Evolutionary conservation across 176 grass and related monocot species (phyloP), one percentile per base, ranked within the genome.

Genomic region (Poa pratensis): DNA sequence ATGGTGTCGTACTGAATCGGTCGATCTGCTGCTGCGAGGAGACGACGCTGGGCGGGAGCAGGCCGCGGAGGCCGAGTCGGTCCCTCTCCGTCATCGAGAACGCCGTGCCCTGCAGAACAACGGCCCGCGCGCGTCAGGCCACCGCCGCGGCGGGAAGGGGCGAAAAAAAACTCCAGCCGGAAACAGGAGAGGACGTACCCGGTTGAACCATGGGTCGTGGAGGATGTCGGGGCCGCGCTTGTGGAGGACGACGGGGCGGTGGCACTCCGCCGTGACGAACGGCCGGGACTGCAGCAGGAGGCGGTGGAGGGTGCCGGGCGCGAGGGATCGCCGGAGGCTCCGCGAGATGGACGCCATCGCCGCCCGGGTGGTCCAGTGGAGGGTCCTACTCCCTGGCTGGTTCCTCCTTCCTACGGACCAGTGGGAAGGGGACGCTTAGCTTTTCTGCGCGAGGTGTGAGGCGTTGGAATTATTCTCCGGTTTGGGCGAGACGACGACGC

Each of bases 1-100:
- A 51, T 37, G 66, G 18, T 55, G 73, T 60, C 87, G 83, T 90
- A 95, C 93, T 98, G 93, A 98, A 98, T 80, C 93, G 90, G 73
- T 98, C 91, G 65, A 98, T 95, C 83, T 98, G 91, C 88, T 95
- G 89, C 88, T 92, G 87, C 60, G 91, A 57, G 69, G 89, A 93
- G 84, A 94, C 88, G 69, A 94, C 80, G 89, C 90, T 98, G 34
- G 96, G 96, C 65, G 96, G 96, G 89, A 98, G 93, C 92, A 98
- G 81, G 55, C 96, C 96, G 24, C 93, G 93, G 77, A 98, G 91
- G 85, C 92, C 91, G 74, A 98, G 87, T 16, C 93, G 93, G 87
- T 98, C 96, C 86, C 96, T 80, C 87, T 98, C 96, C 81, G 96
- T 98, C 83, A 90, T 90, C 71, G 93, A 90, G 88, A 98, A 98